Evolutionary conservation across 1,284 basidiomycete genomes (phyloP).

Genomic region (Phellopilus nigrolimitatus): DNA sequence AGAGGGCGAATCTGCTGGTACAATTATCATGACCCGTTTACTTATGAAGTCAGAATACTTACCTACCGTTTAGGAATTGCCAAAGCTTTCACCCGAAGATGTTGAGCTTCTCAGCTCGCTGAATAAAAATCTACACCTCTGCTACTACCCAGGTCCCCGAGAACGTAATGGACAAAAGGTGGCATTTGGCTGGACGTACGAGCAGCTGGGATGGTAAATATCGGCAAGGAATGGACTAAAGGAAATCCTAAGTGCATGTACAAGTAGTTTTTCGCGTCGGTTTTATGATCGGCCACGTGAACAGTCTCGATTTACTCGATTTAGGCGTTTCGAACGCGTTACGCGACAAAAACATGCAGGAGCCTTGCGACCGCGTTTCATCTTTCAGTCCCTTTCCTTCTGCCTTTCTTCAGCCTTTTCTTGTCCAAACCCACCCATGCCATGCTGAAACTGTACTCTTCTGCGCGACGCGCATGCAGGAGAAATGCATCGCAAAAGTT

Average conservation of each 20-base stretch:
- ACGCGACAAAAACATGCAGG: no score
- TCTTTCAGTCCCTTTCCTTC: neutral
- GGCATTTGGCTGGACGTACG: conserved; percentile 23
- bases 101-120: conserved; percentile 18
- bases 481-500: neutral
- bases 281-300: no score
- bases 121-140: conserved; percentile 21
- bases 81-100: conserved; percentile 20
- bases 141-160: conserved; percentile 15
- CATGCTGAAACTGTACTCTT: neutral
- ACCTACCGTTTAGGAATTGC: conserved; percentile 17
- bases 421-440: neutral
- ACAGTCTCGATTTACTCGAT: no score
- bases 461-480: neutral
- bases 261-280: no score
- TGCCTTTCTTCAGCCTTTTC: neutral
- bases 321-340: no score
- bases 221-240: neutral
- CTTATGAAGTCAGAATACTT: neutral
- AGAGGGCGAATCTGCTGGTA: conserved; percentile 23
- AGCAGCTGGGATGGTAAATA: conserved; percentile 23
- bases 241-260: no score
- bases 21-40: neutral
- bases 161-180: conserved; percentile 14
- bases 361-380: no score